Conservation (phyloP, 2,329 filamentous ascomycete genomes). For the Fusarium concolor region DNA sequence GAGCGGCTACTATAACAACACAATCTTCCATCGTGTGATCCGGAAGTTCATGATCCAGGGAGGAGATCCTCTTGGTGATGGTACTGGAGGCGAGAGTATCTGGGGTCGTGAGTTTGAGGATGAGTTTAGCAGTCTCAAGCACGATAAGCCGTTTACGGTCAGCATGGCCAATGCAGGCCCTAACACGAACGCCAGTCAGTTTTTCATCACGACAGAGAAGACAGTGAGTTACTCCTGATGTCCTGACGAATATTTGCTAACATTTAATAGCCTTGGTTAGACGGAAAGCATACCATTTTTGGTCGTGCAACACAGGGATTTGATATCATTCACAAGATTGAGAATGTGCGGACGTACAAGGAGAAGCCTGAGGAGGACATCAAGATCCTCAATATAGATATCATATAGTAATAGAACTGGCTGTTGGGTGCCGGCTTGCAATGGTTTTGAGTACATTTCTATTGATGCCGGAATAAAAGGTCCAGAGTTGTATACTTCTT, state of each 20-base stretch:
- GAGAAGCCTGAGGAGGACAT: slow-evolving; percentile 98
- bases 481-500: too few species aligned
- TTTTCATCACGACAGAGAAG: slow-evolving; percentile 98
- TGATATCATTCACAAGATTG: slow-evolving; percentile 96
- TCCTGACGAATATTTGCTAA: background rate
- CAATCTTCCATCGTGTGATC: slow-evolving; percentile 97
- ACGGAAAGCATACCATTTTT: slow-evolving; percentile 96
- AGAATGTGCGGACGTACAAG: slow-evolving; percentile 85
- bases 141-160: slow-evolving; percentile 95
- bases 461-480: too few species aligned
- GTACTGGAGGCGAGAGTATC: slow-evolving; percentile 86
- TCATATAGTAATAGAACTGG: slow-evolving; percentile 54
- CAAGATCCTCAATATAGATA: slow-evolving; percentile 91
- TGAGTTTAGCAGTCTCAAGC: slow-evolving; percentile 89
- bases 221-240: slow-evolving; percentile 67
- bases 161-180: slow-evolving; percentile 98
- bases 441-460: background rate
- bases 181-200: slow-evolving; percentile 95
- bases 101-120: slow-evolving; percentile 97
- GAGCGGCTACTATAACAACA: slow-evolving; percentile 95
- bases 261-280: slow-evolving; percentile 80
- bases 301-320: slow-evolving; percentile 89
- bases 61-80: slow-evolving; percentile 92
- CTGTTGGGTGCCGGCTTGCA: background rate
- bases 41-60: slow-evolving; percentile 99